A percentile compares a stretch with the other conserved stretches of the same genome.
phyloP scores from a whole-genome alignment of 257 asterid genomes.

The Solanum peruvianum region DNA sequence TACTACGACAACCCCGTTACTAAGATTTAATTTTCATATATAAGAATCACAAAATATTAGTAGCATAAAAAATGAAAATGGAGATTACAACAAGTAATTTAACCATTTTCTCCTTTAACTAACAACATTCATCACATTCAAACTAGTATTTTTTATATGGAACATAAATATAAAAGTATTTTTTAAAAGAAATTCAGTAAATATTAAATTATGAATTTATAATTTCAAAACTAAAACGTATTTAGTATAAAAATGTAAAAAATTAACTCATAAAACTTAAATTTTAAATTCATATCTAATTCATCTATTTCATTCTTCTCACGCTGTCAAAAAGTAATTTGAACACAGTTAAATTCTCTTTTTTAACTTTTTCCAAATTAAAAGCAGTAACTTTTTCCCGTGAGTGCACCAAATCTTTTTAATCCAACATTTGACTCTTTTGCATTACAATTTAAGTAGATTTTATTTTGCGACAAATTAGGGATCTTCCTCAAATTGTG shows the following conservation, averaged over 20 bases:
- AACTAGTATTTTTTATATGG: neutral
- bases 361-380: neutral
- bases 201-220: neutral
- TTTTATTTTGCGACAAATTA: neutral
- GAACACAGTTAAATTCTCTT: neutral
- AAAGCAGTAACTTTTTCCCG: neutral
- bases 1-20: neutral
- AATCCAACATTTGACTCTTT: neutral
- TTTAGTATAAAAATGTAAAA: neutral
- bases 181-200: neutral
- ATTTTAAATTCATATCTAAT: neutral
- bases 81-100: neutral
- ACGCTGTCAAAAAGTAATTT: neutral
- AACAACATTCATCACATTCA: neutral
- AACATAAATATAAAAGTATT: neutral
- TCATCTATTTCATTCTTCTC: neutral
- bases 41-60: neutral
- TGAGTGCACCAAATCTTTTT: neutral
- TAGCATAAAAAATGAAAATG: neutral
- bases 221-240: neutral
- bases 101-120: neutral
- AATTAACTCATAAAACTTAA: neutral
- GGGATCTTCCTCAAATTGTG: neutral
- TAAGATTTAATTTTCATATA: neutral
- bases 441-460: neutral